A percentile compares a stretch with the other conserved stretches of the same genome.
Conservation (phyloP, 352 stramenopile species). For the Globisporangium heterothallicum region DNA sequence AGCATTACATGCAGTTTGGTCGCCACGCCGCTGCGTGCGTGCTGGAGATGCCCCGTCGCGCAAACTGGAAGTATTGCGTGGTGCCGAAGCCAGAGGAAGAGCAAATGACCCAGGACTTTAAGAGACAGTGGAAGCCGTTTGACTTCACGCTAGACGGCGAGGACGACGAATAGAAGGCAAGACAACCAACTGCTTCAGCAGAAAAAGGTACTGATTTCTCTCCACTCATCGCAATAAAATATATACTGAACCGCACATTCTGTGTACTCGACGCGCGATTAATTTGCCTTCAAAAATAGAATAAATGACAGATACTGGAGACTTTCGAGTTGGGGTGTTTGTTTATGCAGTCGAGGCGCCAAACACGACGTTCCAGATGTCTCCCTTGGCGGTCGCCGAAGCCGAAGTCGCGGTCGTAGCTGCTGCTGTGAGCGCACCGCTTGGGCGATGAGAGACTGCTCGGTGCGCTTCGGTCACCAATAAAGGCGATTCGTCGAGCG, state of each 20-base stretch:
- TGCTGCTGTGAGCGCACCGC: background rate
- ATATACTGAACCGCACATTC: background rate
- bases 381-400: constrained; percentile 16
- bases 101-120: constrained; percentile 59
- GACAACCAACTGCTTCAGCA: background rate
- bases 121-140: constrained; percentile 54
- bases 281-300: too few relatives aligned
- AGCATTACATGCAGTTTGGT: constrained; percentile 84
- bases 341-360: constrained; percentile 12
- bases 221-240: background rate
- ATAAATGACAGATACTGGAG: background rate
- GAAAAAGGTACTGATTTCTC: background rate
- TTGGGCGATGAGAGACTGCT: constrained; percentile 4
- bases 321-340: too few relatives aligned
- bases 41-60: constrained; percentile 53
- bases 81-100: constrained; percentile 68
- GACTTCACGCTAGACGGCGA: constrained; percentile 62
- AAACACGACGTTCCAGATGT: constrained; percentile 56
- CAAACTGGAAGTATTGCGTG: constrained; percentile 84
- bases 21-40: constrained; percentile 56
- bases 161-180: constrained; percentile 18
- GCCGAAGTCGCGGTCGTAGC: constrained; percentile 4
- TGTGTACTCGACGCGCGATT: background rate
- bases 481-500: constrained; percentile 47
- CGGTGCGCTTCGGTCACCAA: constrained; percentile 24